Evolutionary conservation across 768 basidiomycete species (phyloP), one percentile per base, ranked within the genome.

Genomic region (Tylopilus felleus): DNA sequence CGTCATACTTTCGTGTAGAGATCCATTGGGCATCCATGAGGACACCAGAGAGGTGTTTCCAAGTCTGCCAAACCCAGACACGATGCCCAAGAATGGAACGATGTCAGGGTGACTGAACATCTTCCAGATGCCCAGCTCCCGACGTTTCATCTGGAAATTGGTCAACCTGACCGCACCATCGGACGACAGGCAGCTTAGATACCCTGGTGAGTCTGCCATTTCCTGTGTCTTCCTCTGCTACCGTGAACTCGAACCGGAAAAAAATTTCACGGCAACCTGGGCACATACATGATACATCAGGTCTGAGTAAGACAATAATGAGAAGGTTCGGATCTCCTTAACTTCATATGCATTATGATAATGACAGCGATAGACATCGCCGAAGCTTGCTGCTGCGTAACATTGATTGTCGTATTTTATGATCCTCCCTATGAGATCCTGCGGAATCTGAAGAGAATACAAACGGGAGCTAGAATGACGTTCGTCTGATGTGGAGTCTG

Each of bases 91-190:
- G 9, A 60, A 60, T n/a, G 59, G 49, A 21, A 59, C 59, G 21
- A 60, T 41, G 39, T 56, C 52, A 3, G 44, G 31, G 39, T 60
- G 59, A 14, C 12, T 46, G 1, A 60, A 25, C 35, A 50, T 47
- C 43, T 31, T 60, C 59, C 54, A 57, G 17, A 53, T 52, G 2
- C 55, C 49, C 28, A 61, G 42, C 46, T 57, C 59, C 48, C 59
- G 59, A 31, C 46, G 59, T 35, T 45, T 49, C 55, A 49, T 53
- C 59, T 57, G 27, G 25, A 40, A 38, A 17, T 16, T 28, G n/a
- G 40, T 50, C 25, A 43, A 29, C 8, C 5, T 29, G 5, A 39
- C 10, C n/a, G 13, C 14, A 22, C 9, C 16, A 28, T 39, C 17
- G 17, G 29, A 41, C 3, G 8, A 14, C 33, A 8, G 31, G 31